Evolutionary conservation across 495 filamentous ascomycete species (phyloP).

Genomic region (Neurospora intermedia): DNA sequence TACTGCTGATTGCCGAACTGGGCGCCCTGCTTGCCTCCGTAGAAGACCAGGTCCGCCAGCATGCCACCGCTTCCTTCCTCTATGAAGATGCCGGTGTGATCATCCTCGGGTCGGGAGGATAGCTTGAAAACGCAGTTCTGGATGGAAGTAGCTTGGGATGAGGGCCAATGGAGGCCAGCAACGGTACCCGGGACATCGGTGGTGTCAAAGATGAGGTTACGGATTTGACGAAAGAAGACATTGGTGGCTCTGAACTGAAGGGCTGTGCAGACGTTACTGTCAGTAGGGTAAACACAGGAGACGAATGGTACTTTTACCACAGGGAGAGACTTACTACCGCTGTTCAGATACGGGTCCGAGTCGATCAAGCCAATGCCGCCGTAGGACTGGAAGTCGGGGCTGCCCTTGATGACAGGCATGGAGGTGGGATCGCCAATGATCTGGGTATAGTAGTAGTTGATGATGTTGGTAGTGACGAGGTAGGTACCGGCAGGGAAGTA

Average conservation of each 20-base stretch:
- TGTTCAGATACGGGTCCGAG: conserved; percentile 55
- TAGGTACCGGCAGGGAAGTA: conserved; percentile 63
- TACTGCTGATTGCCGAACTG: conserved; percentile 76
- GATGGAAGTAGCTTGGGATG: conserved; percentile 79
- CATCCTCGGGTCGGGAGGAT: conserved; percentile 40
- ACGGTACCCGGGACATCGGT: conserved; percentile 51
- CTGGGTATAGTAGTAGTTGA: conserved; percentile 57
- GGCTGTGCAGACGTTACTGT: background rate
- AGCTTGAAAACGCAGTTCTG: conserved; percentile 83
- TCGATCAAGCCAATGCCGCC: conserved; percentile 61
- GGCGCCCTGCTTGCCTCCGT: conserved; percentile 53
- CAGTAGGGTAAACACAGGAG: background rate
- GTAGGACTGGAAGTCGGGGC: conserved; percentile 41
- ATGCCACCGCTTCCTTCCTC: conserved; percentile 66
- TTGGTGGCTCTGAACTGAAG: conserved; percentile 47
- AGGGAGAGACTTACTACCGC: conserved; percentile 5
- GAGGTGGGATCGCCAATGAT: conserved; percentile 47
- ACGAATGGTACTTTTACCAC: background rate
- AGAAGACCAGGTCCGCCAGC: conserved; percentile 59
- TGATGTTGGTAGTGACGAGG: conserved; percentile 44
- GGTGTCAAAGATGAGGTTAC: conserved; percentile 83
- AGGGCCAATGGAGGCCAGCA: conserved; percentile 87
- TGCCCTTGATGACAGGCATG: conserved; percentile 61
- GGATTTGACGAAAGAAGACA: conserved; percentile 78
- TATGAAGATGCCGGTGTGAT: conserved; percentile 66